Conservation (phyloP, 306 rosid genomes). For the Sicyos baderoa region DNA sequence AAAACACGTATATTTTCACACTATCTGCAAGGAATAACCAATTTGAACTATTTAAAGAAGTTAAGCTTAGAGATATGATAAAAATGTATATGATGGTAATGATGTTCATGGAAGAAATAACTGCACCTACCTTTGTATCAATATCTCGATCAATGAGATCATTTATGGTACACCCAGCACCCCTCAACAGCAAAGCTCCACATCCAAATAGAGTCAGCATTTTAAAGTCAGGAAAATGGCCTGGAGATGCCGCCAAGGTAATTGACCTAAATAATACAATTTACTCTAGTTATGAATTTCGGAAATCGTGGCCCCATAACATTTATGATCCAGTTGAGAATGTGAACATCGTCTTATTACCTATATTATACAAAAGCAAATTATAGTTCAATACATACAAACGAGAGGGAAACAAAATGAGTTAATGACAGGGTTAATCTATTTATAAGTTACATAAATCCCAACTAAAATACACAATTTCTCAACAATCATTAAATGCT, state of each 20-base stretch:
- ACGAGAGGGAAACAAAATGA: neutral
- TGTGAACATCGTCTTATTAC: conserved; percentile 13
- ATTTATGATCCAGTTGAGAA: conserved; percentile 12
- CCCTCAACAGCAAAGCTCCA: conserved; percentile 80
- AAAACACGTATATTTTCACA: conserved; percentile 7
- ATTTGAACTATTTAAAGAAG: neutral
- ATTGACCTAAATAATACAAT: conserved; percentile 54
- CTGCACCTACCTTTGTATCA: conserved; percentile 46
- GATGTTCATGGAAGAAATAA: conserved; percentile 3
- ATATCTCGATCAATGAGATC: conserved; percentile 83
- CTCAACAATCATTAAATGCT: neutral
- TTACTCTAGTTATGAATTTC: conserved; percentile 12
- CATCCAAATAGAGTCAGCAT: conserved; percentile 67
- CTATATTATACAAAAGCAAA: conserved; percentile 6
- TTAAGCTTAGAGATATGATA: neutral
- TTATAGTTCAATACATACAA: conserved; percentile 2
- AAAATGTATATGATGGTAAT: neutral
- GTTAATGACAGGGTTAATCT: neutral
- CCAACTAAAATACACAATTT: neutral
- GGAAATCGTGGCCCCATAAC: neutral
- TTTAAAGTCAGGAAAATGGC: conserved; percentile 72
- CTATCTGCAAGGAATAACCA: neutral
- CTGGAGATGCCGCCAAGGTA: conserved; percentile 68
- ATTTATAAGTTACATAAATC: neutral
- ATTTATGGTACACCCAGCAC: conserved; percentile 81